phyloP scores from a whole-genome alignment of 208 protist species.

The Wallacemonas sp. region DNA sequence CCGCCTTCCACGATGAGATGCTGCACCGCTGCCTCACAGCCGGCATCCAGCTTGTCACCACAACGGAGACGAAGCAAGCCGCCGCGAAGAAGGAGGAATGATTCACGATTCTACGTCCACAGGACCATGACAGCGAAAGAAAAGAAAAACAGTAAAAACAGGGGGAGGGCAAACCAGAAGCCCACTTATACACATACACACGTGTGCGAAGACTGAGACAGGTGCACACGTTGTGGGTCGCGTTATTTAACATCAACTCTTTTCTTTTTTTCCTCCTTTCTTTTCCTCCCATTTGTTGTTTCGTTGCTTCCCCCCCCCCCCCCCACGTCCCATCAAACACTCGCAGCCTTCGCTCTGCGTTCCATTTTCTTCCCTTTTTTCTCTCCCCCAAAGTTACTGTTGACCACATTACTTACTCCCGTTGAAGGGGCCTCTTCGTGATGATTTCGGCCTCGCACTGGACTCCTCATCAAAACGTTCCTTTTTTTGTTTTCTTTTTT shows the following conservation, averaged over 20 bases:
- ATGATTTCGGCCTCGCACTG: no score
- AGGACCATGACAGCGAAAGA: no score
- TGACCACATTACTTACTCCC: not conserved
- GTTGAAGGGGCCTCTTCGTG: no score
- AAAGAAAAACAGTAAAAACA: not conserved
- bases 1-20: conserved; percentile 68
- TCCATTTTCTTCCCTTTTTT: not conserved
- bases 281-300: conserved; percentile 17
- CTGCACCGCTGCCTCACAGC: conserved; percentile 34
- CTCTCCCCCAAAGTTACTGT: not conserved
- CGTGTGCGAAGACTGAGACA: no score
- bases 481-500: not conserved
- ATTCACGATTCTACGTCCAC: no score
- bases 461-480: no score
- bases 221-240: no score
- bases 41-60: conserved; percentile 32
- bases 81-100: not conserved
- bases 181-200: no score
- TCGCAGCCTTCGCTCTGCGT: not conserved
- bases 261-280: conserved; percentile 11
- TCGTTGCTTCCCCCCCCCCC: not conserved
- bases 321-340: not conserved
- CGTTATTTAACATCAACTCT: conserved; percentile 24
- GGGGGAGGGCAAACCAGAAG: no score
- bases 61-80: not conserved